Base-by-base conservation (phyloP, 2,329 filamentous ascomycete genomes). In the Xylaria hypoxylon region DNA sequence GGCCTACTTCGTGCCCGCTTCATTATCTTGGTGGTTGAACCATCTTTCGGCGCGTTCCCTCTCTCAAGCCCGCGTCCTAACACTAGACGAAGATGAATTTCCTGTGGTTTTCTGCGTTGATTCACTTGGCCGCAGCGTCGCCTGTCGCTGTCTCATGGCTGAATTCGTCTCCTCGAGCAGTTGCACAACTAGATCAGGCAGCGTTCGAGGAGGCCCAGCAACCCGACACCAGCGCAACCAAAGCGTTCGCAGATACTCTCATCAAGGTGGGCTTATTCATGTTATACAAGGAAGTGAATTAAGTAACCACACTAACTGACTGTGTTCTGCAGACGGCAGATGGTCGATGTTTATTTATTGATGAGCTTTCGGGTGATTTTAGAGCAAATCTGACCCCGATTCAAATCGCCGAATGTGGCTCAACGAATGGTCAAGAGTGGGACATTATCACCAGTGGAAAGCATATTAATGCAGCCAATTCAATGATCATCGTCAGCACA, bases 401-500 rank as follows among this genome's bases (percentile, higher is more conserved):
- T 42, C 78, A 82, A 65, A 74, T 82, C 42, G 77, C 74, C 15
- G 71, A 75, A n/a, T 83, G 81, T 69, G 79, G 78, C 63, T 77
- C 79, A 2, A 80, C 78, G 15, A 71, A 77, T 19, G 80, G 79
- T 0, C 79, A 83, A 68, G 71, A 72, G 53, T 83, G 81, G 81
- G 81, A 83, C 70, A 71, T 83, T 45, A 80, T 83, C 47, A 82
- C 80, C 2, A 68, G 64, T 17, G 86, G 86, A 24, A 80, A 81
- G 70, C 86, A 88, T 72, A 84, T 85, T 68, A 76, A 86, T 70
- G 78, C 76, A 35, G 71, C 79, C 44, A 79, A 80, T 40, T 80
- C 82, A 5, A 82, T 83, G 71, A 79, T 88, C 53, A 72, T 89
- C 42, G 86, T 88, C 48, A 88, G 82, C 79, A 85, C 84, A 3